Evolutionary conservation across 306 rosid genomes (phyloP).

Genomic region (Sophora flavescens): DNA sequence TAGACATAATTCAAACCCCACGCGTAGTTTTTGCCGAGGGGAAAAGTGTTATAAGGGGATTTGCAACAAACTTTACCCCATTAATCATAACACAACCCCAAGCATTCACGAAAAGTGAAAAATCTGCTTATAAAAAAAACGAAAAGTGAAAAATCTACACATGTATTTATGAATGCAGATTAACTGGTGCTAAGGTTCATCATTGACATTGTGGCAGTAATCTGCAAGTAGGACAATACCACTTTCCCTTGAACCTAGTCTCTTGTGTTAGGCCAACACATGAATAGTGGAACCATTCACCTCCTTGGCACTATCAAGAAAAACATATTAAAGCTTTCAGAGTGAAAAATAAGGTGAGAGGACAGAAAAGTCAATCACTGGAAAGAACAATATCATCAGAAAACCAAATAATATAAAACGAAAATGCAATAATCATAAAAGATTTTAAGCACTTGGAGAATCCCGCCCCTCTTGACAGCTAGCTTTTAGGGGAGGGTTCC

Average conservation of each 20-base stretch:
- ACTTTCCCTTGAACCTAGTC: constrained; percentile 97
- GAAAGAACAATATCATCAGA: constrained; percentile 9
- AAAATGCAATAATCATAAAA: background rate
- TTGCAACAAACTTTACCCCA: constrained; percentile 38
- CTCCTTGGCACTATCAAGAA: constrained; percentile 90
- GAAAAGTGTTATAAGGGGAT: constrained; percentile 5
- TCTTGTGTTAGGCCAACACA: constrained; percentile 98
- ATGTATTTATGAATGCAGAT: constrained; percentile 37
- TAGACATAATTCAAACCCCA: constrained; percentile 30
- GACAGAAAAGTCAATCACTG: background rate
- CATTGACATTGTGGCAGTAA: constrained; percentile 64
- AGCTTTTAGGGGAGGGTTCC: too few relatives aligned
- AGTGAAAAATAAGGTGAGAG: constrained; percentile 6
- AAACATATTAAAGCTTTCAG: constrained; percentile 33
- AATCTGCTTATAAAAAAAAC: constrained; percentile 41
- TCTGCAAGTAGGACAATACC: constrained; percentile 98
- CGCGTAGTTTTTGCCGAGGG: background rate
- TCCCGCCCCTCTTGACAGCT: too few relatives aligned
- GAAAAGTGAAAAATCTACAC: too few relatives aligned
- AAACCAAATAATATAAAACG: background rate
- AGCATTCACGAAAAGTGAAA: constrained; percentile 40
- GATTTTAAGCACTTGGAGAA: background rate
- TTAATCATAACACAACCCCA: constrained; percentile 32
- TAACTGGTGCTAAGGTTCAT: constrained; percentile 37
- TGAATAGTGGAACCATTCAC: constrained; percentile 98